These are phyloP conservation scores for Puccinia sorghi DNA, from an alignment of 1,284 basidiomycete species.

Conservation along the genomic window DNA sequence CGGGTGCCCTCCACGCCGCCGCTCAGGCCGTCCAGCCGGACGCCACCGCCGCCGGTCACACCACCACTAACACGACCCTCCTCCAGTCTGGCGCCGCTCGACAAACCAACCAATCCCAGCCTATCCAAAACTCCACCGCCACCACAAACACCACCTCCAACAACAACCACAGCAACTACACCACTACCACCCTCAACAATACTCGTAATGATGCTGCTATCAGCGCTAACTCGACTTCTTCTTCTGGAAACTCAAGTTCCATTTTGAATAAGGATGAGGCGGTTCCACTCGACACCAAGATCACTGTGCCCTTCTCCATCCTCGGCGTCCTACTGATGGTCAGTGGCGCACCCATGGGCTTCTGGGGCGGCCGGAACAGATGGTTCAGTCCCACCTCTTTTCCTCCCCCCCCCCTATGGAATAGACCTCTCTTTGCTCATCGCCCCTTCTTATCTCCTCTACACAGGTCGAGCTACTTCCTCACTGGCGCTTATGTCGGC, in stretches of 20 bases:
- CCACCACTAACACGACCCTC: neutral
- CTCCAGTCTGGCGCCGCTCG: neutral
- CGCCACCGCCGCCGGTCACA: neutral
- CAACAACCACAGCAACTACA: too few species aligned
- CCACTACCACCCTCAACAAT: neutral
- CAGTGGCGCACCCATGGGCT: constrained; percentile 46
- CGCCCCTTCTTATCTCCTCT: neutral
- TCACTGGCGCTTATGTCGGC: constrained; percentile 40
- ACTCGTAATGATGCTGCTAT: neutral
- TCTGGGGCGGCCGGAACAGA: constrained; percentile 49
- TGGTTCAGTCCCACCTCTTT: constrained; percentile 29
- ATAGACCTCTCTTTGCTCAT: too few species aligned
- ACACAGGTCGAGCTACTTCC: constrained; percentile 49
- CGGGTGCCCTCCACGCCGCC: too few species aligned
- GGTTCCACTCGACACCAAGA: constrained; percentile 31
- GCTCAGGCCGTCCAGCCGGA: too few species aligned
- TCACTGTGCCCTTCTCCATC: constrained; percentile 45
- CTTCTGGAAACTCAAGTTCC: neutral
- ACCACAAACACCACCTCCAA: neutral
- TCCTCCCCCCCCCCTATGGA: neutral
- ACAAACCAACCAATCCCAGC: neutral
- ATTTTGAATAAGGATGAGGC: constrained; percentile 34
- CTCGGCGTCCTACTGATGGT: constrained; percentile 42
- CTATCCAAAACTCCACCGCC: neutral
- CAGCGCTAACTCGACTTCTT: constrained; percentile 10